Evolutionary conservation across 176 grass and related monocot species (phyloP).

Genomic region (Carex kokanica): DNA sequence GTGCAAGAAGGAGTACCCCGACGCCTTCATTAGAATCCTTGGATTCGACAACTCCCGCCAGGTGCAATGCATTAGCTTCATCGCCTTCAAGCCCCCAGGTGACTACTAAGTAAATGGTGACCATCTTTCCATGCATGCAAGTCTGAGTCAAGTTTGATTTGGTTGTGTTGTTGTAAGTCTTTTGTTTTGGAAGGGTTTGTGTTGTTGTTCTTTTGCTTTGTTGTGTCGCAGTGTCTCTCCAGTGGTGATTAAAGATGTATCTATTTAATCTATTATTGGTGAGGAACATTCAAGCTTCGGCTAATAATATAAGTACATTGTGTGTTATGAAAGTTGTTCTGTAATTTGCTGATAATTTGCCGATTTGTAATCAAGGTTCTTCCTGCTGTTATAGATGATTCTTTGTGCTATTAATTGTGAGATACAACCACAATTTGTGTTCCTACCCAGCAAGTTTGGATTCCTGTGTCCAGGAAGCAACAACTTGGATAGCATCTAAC

Average conservation of each 20-base stretch:
- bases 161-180: constrained; percentile 1
- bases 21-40: constrained; percentile 44
- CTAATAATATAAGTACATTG: constrained; percentile 12
- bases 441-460: background rate
- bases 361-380: background rate
- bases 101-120: background rate
- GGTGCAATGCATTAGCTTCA: constrained; percentile 55
- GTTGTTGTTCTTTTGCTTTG: background rate
- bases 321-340: background rate
- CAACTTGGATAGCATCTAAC: no score
- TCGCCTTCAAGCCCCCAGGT: constrained; percentile 47
- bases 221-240: constrained; percentile 7
- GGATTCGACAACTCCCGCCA: constrained; percentile 52
- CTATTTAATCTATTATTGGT: constrained; percentile 8
- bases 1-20: constrained; percentile 39
- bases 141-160: background rate
- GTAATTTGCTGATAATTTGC: background rate
- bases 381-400: background rate
- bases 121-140: background rate
- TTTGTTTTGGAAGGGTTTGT: background rate
- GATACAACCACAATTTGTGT: background rate
- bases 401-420: background rate
- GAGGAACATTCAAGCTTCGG: constrained; percentile 20
- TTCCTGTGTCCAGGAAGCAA: background rate
- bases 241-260: constrained; percentile 1